phyloP scores from a whole-genome alignment of 345 rosid genomes.

The Eucalyptus cloeziana region DNA sequence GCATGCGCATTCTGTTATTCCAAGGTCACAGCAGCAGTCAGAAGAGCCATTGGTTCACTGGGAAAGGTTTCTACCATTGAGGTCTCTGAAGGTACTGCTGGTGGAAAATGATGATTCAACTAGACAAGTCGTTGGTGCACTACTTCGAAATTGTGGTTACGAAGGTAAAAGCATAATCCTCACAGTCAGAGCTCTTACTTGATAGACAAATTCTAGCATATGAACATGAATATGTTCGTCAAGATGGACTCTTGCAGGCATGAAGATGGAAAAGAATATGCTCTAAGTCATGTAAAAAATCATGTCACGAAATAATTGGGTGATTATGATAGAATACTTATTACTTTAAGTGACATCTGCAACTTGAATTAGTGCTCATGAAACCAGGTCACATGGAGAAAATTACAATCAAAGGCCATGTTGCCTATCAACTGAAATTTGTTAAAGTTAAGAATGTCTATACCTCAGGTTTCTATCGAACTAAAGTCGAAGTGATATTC shows the following conservation, averaged over 20 bases:
- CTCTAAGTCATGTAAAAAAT: neutral
- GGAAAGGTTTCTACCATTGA: slow-evolving; percentile 68
- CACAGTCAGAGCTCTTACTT: neutral
- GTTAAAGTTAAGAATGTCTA: neutral
- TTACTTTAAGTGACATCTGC: neutral
- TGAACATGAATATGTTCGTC: neutral
- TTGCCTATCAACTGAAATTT: neutral
- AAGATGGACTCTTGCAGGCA: neutral
- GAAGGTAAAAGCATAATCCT: slow-evolving; percentile 32
- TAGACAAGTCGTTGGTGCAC: slow-evolving; percentile 68
- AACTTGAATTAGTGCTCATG: neutral
- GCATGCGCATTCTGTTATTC: neutral
- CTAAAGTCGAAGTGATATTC: neutral
- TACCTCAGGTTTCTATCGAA: neutral
- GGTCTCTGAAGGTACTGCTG: slow-evolving; percentile 60
- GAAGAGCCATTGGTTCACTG: slow-evolving; percentile 32
- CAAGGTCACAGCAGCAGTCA: slow-evolving; percentile 6
- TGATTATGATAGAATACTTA: neutral
- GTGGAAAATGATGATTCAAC: slow-evolving; percentile 81
- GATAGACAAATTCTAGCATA: neutral
- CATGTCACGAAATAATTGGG: neutral
- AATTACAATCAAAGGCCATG: neutral
- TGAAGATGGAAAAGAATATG: neutral
- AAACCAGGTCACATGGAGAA: neutral
- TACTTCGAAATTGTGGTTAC: slow-evolving; percentile 77